Conservation (phyloP, 2,329 filamentous ascomycete genomes). For the Nemania serpens region DNA sequence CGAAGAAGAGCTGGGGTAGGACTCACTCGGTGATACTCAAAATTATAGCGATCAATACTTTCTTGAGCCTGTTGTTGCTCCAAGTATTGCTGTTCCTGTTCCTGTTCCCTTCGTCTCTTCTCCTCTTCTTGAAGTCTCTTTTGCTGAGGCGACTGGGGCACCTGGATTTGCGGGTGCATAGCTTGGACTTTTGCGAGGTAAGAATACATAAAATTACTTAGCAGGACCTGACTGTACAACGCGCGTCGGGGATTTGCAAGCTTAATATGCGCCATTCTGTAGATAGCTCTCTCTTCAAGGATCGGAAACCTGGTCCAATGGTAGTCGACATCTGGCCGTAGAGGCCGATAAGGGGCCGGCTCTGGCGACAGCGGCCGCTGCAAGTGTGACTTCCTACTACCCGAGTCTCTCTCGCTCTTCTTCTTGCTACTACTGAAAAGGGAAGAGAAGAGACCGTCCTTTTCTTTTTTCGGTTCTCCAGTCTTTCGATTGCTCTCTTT, state of each 20-base stretch:
- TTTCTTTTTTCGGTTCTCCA: conserved; percentile 82
- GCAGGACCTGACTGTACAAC: conserved; percentile 88
- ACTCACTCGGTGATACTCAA: conserved; percentile 59
- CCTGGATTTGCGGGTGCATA: conserved; percentile 95
- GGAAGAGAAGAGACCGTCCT: conserved; percentile 90
- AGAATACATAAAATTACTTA: conserved; percentile 99
- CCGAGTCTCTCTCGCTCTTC: conserved; percentile 76
- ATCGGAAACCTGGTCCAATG: conserved; percentile 96
- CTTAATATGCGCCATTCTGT: conserved; percentile 98
- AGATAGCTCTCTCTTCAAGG: conserved; percentile 93
- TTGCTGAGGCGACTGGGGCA: conserved; percentile 81
- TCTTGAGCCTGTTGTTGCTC: conserved; percentile 51
- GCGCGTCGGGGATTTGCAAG: conserved; percentile 94
- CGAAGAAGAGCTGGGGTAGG: background rate
- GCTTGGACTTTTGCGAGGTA: conserved; percentile 98
- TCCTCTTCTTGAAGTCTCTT: conserved; percentile 59
- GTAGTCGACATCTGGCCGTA: conserved; percentile 90
- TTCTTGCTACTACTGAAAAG: conserved; percentile 91
- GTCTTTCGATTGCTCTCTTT: conserved; percentile 78
- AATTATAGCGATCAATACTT: conserved; percentile 56
- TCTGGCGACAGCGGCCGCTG: conserved; percentile 81
- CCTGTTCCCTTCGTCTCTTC: conserved; percentile 54
- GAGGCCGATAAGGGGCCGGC: conserved; percentile 67
- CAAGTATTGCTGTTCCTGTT: conserved; percentile 55
- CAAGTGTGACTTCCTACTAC: conserved; percentile 72